A percentile compares a stretch with the other conserved stretches of the same genome.
These are phyloP conservation scores for Angomonas deanei DNA, from an alignment of 208 protist species.

Conservation along the genomic window DNA sequence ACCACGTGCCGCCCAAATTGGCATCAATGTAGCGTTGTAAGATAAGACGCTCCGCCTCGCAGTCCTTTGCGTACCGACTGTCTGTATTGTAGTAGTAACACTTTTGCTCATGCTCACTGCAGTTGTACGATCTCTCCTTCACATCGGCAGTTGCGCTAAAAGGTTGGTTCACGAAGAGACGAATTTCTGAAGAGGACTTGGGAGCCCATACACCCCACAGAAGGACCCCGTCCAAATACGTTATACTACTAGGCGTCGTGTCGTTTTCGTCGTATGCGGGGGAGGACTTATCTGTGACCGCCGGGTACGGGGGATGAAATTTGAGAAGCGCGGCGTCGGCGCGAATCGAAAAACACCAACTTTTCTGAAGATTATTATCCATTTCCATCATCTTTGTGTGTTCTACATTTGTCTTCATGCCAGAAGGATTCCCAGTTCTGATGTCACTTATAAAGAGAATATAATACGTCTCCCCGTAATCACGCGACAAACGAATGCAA, in stretches of 20 bases:
- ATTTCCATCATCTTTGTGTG: slow-evolving; percentile 78
- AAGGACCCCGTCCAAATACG: slow-evolving; percentile 73
- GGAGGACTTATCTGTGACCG: slow-evolving; percentile 23
- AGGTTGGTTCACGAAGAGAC: slow-evolving; percentile 71
- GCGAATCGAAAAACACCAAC: slow-evolving; percentile 83
- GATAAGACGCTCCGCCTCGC: slow-evolving; percentile 73
- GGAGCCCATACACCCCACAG: slow-evolving; percentile 92
- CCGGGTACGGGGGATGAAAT: slow-evolving; percentile 92
- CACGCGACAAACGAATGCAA: slow-evolving; percentile 54
- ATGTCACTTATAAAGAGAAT: slow-evolving; percentile 92
- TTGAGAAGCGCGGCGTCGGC: slow-evolving; percentile 89
- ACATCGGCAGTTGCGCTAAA: slow-evolving; percentile 26
- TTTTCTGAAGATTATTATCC: slow-evolving; percentile 81
- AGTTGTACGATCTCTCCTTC: slow-evolving; percentile 55
- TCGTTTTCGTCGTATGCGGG: slow-evolving; percentile 35
- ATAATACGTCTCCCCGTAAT: slow-evolving; percentile 47
- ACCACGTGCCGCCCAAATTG: slow-evolving; percentile 11
- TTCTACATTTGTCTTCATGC: slow-evolving; percentile 60
- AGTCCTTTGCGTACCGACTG: slow-evolving; percentile 81
- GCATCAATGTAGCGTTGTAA: slow-evolving; percentile 48
- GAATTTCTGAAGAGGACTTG: slow-evolving; percentile 92
- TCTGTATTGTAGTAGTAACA: slow-evolving; percentile 93
- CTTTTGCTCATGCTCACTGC: slow-evolving; percentile 87
- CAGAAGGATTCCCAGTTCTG: slow-evolving; percentile 57
- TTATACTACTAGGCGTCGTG: slow-evolving; percentile 53